Conservation (phyloP, 805 yeast genomes). For the Metschnikowia corniflorae region DNA sequence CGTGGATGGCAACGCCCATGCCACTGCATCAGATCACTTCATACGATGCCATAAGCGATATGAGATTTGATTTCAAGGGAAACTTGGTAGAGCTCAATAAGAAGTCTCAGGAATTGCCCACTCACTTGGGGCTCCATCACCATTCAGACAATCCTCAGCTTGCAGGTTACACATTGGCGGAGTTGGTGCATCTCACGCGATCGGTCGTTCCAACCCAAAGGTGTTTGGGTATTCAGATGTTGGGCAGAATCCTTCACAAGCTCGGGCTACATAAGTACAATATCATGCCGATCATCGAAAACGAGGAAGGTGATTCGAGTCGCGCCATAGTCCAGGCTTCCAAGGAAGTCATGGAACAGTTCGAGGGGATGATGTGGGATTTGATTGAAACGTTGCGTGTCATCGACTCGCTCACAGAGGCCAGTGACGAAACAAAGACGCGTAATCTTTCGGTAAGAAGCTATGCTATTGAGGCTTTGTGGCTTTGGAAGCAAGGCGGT, state of each 20-base stretch:
- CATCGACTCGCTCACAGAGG: slow-evolving; percentile 61
- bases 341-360: slow-evolving; percentile 29
- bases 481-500: slow-evolving; percentile 74
- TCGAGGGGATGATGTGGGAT: slow-evolving; percentile 66
- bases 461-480: slow-evolving; percentile 85
- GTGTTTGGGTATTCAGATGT: slow-evolving; percentile 76
- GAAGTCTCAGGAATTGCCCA: slow-evolving; percentile 37
- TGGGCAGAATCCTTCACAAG: slow-evolving; percentile 84
- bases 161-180: slow-evolving; percentile 89
- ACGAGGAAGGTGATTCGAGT: slow-evolving; percentile 29
- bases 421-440: slow-evolving; percentile 62
- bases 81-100: slow-evolving; percentile 53
- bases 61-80: slow-evolving; percentile 89
- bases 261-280: slow-evolving; percentile 62
- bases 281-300: slow-evolving; percentile 44
- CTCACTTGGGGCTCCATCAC: slow-evolving; percentile 77
- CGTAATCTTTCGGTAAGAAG: slow-evolving; percentile 69
- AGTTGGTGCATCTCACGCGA: slow-evolving; percentile 72
- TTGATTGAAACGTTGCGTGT: slow-evolving; percentile 59
- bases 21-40: slow-evolving; percentile 39
- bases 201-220: slow-evolving; percentile 83
- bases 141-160: slow-evolving; percentile 84
- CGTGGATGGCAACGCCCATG: slow-evolving; percentile 85
- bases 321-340: slow-evolving; percentile 38
- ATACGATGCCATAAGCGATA: slow-evolving; percentile 56